phyloP scores from a whole-genome alignment of 163 green algal species.

The Scenedesmus sp. region DNA sequence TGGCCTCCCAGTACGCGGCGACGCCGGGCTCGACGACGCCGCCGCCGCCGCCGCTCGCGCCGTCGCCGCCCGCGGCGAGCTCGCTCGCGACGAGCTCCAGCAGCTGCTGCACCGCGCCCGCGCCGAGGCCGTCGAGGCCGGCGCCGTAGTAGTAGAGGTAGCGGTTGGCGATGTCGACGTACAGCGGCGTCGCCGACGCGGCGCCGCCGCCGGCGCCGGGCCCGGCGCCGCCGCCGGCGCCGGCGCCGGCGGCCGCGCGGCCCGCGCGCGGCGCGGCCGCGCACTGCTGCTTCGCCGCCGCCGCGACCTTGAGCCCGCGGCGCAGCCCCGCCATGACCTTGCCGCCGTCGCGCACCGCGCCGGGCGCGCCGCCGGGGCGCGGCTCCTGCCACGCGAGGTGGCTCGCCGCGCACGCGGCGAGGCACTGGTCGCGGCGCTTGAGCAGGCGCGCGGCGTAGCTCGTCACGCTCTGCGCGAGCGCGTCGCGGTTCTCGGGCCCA shows the following conservation, averaged over 20 bases:
- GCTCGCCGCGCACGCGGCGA: slow-evolving; percentile 77
- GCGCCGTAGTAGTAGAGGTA: slow-evolving; percentile 91
- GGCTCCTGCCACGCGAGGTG: slow-evolving; percentile 89
- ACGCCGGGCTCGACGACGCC: slow-evolving; percentile 6
- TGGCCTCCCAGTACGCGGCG: slow-evolving; percentile 33
- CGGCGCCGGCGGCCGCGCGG: slow-evolving; percentile 43
- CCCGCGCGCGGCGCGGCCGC: slow-evolving; percentile 39
- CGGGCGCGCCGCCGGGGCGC: neutral
- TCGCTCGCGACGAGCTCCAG: slow-evolving; percentile 44
- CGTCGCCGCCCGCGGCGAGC: slow-evolving; percentile 13
- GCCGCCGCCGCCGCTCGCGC: too few species aligned
- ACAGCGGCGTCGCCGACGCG: slow-evolving; percentile 67
- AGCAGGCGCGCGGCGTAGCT: slow-evolving; percentile 87
- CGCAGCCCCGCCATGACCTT: slow-evolving; percentile 88
- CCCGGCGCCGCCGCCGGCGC: slow-evolving; percentile 31
- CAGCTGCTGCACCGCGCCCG: slow-evolving; percentile 61
- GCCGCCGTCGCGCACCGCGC: slow-evolving; percentile 62
- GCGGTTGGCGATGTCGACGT: slow-evolving; percentile 91
- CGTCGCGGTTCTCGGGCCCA: slow-evolving; percentile 73
- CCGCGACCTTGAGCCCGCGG: slow-evolving; percentile 87
- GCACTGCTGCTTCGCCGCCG: slow-evolving; percentile 79
- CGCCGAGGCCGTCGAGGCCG: slow-evolving; percentile 71
- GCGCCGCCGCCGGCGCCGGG: too few species aligned
- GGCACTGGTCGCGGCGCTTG: slow-evolving; percentile 90
- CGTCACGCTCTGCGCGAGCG: slow-evolving; percentile 85